phyloP scores from a whole-genome alignment of 345 rosid species.

The rapeseed (Brassica napus) region DNA sequence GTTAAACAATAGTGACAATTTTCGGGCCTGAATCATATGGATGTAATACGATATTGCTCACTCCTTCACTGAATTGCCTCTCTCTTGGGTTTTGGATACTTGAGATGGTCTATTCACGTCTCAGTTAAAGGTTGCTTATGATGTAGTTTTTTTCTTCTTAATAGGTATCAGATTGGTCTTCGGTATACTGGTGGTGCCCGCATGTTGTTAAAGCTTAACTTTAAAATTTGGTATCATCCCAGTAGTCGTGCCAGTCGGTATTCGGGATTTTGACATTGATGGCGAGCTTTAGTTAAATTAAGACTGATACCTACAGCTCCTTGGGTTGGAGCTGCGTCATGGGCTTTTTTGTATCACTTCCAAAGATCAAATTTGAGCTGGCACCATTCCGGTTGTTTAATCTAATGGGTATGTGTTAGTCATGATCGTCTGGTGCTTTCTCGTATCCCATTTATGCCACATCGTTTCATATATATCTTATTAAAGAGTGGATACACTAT shows the following conservation, averaged over 20 bases:
- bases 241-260: slow-evolving; percentile 82
- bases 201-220: too few relatives aligned
- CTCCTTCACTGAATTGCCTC: too few relatives aligned
- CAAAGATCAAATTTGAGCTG: slow-evolving; percentile 88
- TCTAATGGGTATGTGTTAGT: slow-evolving; percentile 74
- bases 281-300: slow-evolving; percentile 97
- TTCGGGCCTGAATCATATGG: too few relatives aligned
- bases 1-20: too few relatives aligned
- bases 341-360: slow-evolving; percentile 98
- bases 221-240: too few relatives aligned
- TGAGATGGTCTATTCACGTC: too few relatives aligned
- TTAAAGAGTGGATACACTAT: background rate
- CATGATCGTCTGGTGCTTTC: slow-evolving; percentile 9
- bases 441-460: background rate
- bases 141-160: too few relatives aligned
- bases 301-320: slow-evolving; percentile 87
- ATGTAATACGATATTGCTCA: too few relatives aligned
- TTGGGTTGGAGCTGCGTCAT: slow-evolving; percentile 91
- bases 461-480: background rate
- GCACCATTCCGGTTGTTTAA: slow-evolving; percentile 95
- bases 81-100: too few relatives aligned
- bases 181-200: too few relatives aligned
- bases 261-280: slow-evolving; percentile 92
- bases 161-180: too few relatives aligned
- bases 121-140: too few relatives aligned